These are phyloP conservation scores for Phytophthora citrophthora DNA, from an alignment of 352 stramenopile species.

Conservation along the genomic window DNA sequence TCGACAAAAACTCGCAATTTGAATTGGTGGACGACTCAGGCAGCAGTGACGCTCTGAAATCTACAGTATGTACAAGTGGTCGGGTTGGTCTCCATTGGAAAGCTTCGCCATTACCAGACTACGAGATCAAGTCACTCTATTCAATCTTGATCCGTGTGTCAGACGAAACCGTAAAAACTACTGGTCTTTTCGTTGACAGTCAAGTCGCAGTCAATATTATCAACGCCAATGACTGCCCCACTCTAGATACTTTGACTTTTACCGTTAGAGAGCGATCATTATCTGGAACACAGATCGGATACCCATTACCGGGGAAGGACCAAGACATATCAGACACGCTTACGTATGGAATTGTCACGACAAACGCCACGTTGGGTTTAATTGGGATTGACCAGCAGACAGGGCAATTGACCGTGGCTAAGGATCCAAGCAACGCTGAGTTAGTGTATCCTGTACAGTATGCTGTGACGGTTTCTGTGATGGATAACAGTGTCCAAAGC, in stretches of 20 bases:
- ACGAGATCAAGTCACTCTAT: slow-evolving; percentile 45
- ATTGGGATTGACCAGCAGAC: slow-evolving; percentile 52
- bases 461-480: slow-evolving; percentile 43
- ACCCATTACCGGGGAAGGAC: slow-evolving; percentile 57
- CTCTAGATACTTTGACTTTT: slow-evolving; percentile 39
- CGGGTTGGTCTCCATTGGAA: slow-evolving; percentile 21
- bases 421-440: slow-evolving; percentile 29
- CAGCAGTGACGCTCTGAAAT: neutral
- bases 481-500: slow-evolving; percentile 40
- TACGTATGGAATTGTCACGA: slow-evolving; percentile 42
- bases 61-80: slow-evolving; percentile 13
- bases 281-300: slow-evolving; percentile 45
- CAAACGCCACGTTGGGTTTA: slow-evolving; percentile 35
- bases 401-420: slow-evolving; percentile 52
- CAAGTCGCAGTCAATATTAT: slow-evolving; percentile 43
- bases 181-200: slow-evolving; percentile 31
- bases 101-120: slow-evolving; percentile 32
- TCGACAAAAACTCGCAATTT: slow-evolving; percentile 16
- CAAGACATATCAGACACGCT: slow-evolving; percentile 58
- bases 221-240: slow-evolving; percentile 70
- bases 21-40: slow-evolving; percentile 13
- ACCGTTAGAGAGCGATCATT: slow-evolving; percentile 47
- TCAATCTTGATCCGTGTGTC: slow-evolving; percentile 31
- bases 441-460: slow-evolving; percentile 47
- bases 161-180: slow-evolving; percentile 43